Evolutionary conservation across 345 rosid species (phyloP).

Genomic region (Pistacia vera): DNA sequence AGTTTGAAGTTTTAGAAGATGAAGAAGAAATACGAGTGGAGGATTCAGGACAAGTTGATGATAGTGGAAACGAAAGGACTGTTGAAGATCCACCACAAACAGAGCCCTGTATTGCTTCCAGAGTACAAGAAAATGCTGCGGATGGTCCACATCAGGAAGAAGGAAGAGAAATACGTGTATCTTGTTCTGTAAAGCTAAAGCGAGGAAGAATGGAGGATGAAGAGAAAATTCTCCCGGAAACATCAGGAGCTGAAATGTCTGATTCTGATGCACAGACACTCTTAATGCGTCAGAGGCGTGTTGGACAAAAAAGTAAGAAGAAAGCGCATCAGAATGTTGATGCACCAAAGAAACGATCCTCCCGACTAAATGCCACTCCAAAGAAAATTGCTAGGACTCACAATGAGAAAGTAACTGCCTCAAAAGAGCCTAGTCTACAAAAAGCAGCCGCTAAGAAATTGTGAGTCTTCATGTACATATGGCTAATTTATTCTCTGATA

Average conservation of each 20-base stretch:
- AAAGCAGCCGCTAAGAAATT: slow-evolving; percentile 7
- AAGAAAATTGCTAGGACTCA: background rate
- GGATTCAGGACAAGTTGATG: slow-evolving; percentile 12
- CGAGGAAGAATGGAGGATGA: slow-evolving; percentile 8
- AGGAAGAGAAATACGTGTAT: background rate
- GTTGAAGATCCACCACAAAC: slow-evolving; percentile 2
- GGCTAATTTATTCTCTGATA: background rate
- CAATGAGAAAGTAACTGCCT: background rate
- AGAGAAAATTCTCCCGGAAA: background rate
- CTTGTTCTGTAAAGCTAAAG: background rate
- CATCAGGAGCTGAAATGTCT: slow-evolving; percentile 15
- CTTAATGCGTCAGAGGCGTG: background rate
- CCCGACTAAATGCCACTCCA: slow-evolving; percentile 1
- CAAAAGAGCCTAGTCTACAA: background rate
- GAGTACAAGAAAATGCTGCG: slow-evolving; percentile 7
- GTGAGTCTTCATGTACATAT: slow-evolving; percentile 23
- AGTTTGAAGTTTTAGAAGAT: slow-evolving; percentile 3
- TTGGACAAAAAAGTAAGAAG: background rate
- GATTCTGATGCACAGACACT: slow-evolving; percentile 22
- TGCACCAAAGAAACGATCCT: slow-evolving; percentile 10
- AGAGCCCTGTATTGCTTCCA: background rate
- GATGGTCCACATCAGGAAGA: background rate
- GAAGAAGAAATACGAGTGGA: slow-evolving; percentile 18
- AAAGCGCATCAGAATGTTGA: slow-evolving; percentile 5
- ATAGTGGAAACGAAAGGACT: slow-evolving; percentile 6